Base-by-base conservation (phyloP, 768 basidiomycete genomes). In the Pleurotus salmoneostramineus region DNA sequence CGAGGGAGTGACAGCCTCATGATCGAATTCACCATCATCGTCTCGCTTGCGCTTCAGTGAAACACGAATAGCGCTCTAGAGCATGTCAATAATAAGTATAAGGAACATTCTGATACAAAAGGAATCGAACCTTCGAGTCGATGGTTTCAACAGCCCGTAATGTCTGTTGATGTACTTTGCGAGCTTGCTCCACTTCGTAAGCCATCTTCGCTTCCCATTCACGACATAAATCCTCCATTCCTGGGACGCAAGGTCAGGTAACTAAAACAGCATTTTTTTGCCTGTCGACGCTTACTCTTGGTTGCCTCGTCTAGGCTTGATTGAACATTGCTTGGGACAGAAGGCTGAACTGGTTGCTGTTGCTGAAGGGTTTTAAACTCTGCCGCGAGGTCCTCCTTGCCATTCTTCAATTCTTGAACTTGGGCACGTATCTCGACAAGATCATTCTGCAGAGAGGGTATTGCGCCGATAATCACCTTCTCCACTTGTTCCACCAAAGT, bases 21-120 rank as follows among this genome's bases (percentile, higher is more conserved):
- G 67, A 61, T 64, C 69, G 64, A 73, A 75, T 52, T 70, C 71
- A 57, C 64, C 73, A 40, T 74, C 77, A 61, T 74, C 76, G 44
- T 58, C 62, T 50, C 85, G 85, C 71, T 88, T 90, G 59, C 88
- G 83, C 72, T 90, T 89, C 70, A 78, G 71, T 52, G 80, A 77
- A 60, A 3, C 2, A 3, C 21, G 21, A 27, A 27, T 3, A 27
- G 3, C 21, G 21, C 3, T 27, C 21, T 27, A 27, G 21, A 27
- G 21, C 2, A 27, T 27, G 21, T 27, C 21, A 27, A 27, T 27
- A 27, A 46, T 63, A 57, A 56, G 56, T 56, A 45, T 34, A 6
- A 45, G 49, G n/a, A 21, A 49, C 7, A 34, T 47, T n/a, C 56
- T 58, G 55, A 63, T 43, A 31, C 46, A 47, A 42, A n/a, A 6